Evolutionary conservation across 176 grass and related monocot species (phyloP), one percentile per base, ranked within the genome.

Genomic region (maize (Zea mays)): DNA sequence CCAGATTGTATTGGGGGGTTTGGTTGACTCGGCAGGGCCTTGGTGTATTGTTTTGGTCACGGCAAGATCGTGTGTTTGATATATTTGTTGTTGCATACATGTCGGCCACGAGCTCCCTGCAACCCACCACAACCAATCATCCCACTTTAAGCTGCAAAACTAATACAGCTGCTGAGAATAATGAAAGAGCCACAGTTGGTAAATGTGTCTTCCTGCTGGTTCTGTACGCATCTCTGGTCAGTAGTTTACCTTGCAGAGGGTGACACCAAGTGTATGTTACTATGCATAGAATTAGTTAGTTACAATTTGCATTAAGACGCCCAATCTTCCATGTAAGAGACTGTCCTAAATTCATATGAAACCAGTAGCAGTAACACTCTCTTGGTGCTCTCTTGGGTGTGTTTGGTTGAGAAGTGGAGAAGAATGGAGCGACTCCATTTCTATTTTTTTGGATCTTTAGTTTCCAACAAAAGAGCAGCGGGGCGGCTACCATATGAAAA

Each of bases 131-230:
- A 11, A 61, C 50, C 65, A 7, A 19, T 59, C 36, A 52, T 88
- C 79, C n/a, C 15, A 45, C 50, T 71, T 59, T 72, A 58, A 21
- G 2, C 44, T 54, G 20, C 2, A 47, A 54, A 47, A 27, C 37
- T 55, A 19, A 71, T 65, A 61, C 41, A 46, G 79, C 42, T 11
- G 36, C 19, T 34, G 48, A 50, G 17, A 44, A 33, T 59, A 41
- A 35, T 7, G 9, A 88, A 88, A 79, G 38, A 56, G 10, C 33
- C 35, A 34, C 1, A 27, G 47, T 41, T 84, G 58, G 49, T 77
- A 6, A 62, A 65, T 67, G 44, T 17, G 0, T 67, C 4, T 50
- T 48, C 15, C 33, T 21, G 43, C 33, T 81, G 3, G 33, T 3
- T 72, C 16, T 11, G 6, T 2, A 19, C 8, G 12, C 78, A 61